Percentiles rank a stretch among this genome's conserved stretches.
Conservation (phyloP, 805 yeast species). For the Grigorovia jiainica region DNA sequence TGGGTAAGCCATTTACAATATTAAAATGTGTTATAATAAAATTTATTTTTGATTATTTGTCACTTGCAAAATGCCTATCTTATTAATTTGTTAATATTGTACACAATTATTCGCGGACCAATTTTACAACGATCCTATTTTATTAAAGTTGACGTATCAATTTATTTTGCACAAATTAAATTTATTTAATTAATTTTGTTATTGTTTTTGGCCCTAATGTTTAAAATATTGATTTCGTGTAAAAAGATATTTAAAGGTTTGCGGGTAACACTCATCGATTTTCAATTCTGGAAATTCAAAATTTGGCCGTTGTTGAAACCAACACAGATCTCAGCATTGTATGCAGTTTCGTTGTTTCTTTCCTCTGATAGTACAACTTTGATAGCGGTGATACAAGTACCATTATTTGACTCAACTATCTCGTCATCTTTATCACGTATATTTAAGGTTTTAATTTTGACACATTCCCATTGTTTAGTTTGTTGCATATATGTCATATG, state of each 20-base stretch:
- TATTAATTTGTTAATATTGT: too few relatives aligned
- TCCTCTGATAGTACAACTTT: constrained; percentile 13
- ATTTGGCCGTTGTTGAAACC: neutral
- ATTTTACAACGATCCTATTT: too few relatives aligned
- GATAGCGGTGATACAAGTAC: neutral
- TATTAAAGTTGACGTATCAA: too few relatives aligned
- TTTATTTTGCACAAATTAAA: neutral
- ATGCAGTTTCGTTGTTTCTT: constrained; percentile 3
- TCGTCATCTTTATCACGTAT: too few relatives aligned
- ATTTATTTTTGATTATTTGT: too few relatives aligned
- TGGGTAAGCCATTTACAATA: constrained; percentile 10
- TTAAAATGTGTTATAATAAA: too few relatives aligned
- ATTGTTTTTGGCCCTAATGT: neutral
- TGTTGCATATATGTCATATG: constrained; percentile 26
- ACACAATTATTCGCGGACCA: too few relatives aligned
- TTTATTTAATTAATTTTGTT: neutral
- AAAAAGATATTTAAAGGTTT: neutral
- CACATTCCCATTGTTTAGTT: too few relatives aligned
- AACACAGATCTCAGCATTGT: neutral
- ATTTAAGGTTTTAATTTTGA: too few relatives aligned
- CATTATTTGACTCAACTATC: too few relatives aligned
- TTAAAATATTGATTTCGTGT: neutral
- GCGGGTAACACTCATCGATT: neutral
- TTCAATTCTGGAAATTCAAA: neutral
- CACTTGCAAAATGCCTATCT: too few relatives aligned